Conservation (phyloP, 2,329 filamentous ascomycete genomes). For the Raffaelea albimanens region DNA sequence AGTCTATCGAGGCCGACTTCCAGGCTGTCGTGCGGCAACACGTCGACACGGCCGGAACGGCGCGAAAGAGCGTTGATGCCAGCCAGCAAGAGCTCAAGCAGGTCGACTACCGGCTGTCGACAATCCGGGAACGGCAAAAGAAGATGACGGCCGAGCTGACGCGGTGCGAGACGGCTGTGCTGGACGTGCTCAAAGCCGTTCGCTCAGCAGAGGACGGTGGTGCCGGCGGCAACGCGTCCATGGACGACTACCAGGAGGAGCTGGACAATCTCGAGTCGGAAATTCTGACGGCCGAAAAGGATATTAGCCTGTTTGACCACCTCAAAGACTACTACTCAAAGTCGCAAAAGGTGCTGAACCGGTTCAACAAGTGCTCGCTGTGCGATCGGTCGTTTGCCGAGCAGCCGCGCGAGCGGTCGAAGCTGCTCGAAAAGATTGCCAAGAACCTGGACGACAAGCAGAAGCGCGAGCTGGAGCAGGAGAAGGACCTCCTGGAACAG, state of each 20-base stretch:
- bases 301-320: slow-evolving; percentile 59
- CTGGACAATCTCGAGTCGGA: slow-evolving; percentile 39
- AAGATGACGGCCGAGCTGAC: slow-evolving; percentile 55
- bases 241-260: slow-evolving; percentile 46
- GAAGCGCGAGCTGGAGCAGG: slow-evolving; percentile 43
- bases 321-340: slow-evolving; percentile 63
- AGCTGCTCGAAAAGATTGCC: slow-evolving; percentile 57
- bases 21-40: slow-evolving; percentile 53
- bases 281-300: slow-evolving; percentile 54
- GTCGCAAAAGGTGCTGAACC: slow-evolving; percentile 55
- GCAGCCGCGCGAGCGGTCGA: slow-evolving; percentile 47
- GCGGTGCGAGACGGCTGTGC: slow-evolving; percentile 48
- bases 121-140: slow-evolving; percentile 51
- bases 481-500: slow-evolving; percentile 48
- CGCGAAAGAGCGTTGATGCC: slow-evolving; percentile 61
- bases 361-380: slow-evolving; percentile 64
- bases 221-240: slow-evolving; percentile 19
- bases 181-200: slow-evolving; percentile 35
- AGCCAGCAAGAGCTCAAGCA: slow-evolving; percentile 66
- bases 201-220: slow-evolving; percentile 24
- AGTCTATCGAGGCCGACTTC: slow-evolving; percentile 62
- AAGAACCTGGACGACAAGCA: slow-evolving; percentile 52
- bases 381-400: slow-evolving; percentile 64
- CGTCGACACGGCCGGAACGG: slow-evolving; percentile 47
- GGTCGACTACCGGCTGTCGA: slow-evolving; percentile 63